These are phyloP conservation scores for Lipomyces lipofer DNA, from an alignment of 805 yeast genomes.

Conservation along the genomic window DNA sequence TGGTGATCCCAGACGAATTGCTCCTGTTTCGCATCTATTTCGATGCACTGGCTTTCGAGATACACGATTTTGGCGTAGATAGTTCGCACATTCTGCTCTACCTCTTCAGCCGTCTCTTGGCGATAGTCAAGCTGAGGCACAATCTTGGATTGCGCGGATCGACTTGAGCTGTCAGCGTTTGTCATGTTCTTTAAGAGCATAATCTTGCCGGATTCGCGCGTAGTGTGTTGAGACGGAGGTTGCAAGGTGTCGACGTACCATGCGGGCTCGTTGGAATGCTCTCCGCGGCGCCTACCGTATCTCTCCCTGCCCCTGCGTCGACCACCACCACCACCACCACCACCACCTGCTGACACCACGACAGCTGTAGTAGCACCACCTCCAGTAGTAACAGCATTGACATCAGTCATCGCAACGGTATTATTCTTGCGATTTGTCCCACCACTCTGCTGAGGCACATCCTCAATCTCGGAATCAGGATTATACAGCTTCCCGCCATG, in stretches of 20 bases:
- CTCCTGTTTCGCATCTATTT: background rate
- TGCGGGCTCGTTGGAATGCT: background rate
- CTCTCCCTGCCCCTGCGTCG: background rate
- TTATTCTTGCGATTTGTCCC: background rate
- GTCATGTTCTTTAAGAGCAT: slow-evolving; percentile 28
- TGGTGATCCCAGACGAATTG: background rate
- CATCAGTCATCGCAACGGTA: background rate
- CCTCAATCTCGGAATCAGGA: slow-evolving; percentile 13
- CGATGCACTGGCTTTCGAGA: slow-evolving; percentile 14
- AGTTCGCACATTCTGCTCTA: slow-evolving; percentile 9
- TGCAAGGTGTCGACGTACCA: background rate
- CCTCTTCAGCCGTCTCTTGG: slow-evolving; percentile 12
- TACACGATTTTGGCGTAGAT: slow-evolving; percentile 12
- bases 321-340: background rate
- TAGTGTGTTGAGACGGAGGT: background rate
- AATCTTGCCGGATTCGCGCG: slow-evolving; percentile 17
- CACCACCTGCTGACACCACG: too few species aligned
- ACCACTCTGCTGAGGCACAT: background rate
- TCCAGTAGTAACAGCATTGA: background rate
- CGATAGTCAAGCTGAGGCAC: slow-evolving; percentile 11
- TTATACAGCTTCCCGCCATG: slow-evolving; percentile 10
- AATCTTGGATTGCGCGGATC: background rate
- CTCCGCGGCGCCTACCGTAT: background rate
- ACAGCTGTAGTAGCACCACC: too few species aligned
- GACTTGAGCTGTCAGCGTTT: background rate